These are phyloP conservation scores for Exsudoporus frostii DNA, from an alignment of 768 basidiomycete genomes.

Conservation along the genomic window DNA sequence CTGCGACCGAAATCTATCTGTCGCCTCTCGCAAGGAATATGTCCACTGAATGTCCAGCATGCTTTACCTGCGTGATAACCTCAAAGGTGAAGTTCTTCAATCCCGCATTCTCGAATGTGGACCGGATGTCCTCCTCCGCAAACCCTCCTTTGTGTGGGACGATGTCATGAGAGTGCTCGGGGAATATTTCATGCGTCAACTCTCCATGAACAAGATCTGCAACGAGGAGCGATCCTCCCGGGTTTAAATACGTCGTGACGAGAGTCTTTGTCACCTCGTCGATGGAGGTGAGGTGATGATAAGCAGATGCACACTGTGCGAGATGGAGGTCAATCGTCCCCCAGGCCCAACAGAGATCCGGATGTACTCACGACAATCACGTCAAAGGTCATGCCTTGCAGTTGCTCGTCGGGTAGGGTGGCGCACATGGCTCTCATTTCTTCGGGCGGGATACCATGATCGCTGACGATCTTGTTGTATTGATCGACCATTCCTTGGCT, in stretches of 20 bases:
- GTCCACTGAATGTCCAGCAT: slow-evolving; percentile 33
- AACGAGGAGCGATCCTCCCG: slow-evolving; percentile 58
- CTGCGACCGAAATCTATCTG: slow-evolving; percentile 25
- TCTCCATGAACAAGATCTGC: slow-evolving; percentile 45
- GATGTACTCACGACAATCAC: slow-evolving; percentile 57
- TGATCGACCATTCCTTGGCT: slow-evolving; percentile 66
- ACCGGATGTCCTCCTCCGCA: slow-evolving; percentile 43
- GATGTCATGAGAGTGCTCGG: slow-evolving; percentile 36
- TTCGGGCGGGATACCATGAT: slow-evolving; percentile 60
- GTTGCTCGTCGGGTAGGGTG: slow-evolving; percentile 42
- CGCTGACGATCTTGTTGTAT: slow-evolving; percentile 54
- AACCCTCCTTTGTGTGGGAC: slow-evolving; percentile 59
- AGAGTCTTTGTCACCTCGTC: slow-evolving; percentile 49
- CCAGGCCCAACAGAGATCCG: not conserved
- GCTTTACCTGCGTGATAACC: slow-evolving; percentile 29
- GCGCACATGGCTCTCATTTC: slow-evolving; percentile 63
- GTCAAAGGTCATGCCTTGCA: slow-evolving; percentile 60
- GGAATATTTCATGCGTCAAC: slow-evolving; percentile 25
- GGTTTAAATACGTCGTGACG: slow-evolving; percentile 52
- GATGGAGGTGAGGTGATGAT: slow-evolving; percentile 59
- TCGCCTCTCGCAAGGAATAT: slow-evolving; percentile 59
- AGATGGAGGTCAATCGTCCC: not conserved
- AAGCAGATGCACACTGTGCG: slow-evolving; percentile 56
- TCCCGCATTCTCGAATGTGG: slow-evolving; percentile 52
- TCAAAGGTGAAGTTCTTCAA: slow-evolving; percentile 44